These are phyloP conservation scores for Myriosclerotinia scirpicola DNA, from an alignment of 2,329 filamentous ascomycete species.

Conservation along the genomic window DNA sequence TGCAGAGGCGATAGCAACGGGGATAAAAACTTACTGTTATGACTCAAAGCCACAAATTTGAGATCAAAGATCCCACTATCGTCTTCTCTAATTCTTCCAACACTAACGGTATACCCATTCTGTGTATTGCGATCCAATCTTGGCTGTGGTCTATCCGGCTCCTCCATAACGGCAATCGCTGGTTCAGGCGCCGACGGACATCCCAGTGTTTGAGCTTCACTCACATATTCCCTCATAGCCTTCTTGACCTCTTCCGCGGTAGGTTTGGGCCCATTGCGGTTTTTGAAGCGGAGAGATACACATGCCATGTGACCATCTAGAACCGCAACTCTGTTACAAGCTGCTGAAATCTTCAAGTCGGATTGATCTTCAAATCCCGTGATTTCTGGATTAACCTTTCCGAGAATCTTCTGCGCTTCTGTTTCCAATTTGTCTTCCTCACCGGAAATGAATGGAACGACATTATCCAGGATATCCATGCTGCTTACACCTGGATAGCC, in stretches of 20 bases:
- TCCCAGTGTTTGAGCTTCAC: conserved; percentile 78
- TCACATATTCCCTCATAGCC: conserved; percentile 77
- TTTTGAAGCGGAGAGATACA: conserved; percentile 80
- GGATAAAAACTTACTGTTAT: conserved; percentile 56
- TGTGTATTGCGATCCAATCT: conserved; percentile 83
- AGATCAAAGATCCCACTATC: conserved; percentile 89
- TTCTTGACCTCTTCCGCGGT: conserved; percentile 72
- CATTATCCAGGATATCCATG: conserved; percentile 96
- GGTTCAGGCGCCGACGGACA: conserved; percentile 82
- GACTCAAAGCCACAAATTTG: conserved; percentile 90
- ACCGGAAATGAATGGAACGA: conserved; percentile 88
- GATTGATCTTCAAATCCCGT: conserved; percentile 77
- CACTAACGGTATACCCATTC: conserved; percentile 85
- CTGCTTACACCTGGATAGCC: conserved; percentile 86
- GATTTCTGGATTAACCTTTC: conserved; percentile 65
- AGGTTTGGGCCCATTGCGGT: conserved; percentile 62
- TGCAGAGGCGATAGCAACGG: background rate
- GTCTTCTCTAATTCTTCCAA: conserved; percentile 78
- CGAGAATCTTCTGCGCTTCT: conserved; percentile 93
- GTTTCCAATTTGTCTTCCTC: conserved; percentile 97
- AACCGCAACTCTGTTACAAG: conserved; percentile 93
- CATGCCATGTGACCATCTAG: conserved; percentile 96
- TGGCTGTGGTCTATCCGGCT: conserved; percentile 87
- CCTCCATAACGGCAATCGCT: conserved; percentile 85
- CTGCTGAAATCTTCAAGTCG: conserved; percentile 73